These are phyloP conservation scores for Cladophialophora psammophila DNA, from an alignment of 2,329 filamentous ascomycete genomes.

Conservation along the genomic window DNA sequence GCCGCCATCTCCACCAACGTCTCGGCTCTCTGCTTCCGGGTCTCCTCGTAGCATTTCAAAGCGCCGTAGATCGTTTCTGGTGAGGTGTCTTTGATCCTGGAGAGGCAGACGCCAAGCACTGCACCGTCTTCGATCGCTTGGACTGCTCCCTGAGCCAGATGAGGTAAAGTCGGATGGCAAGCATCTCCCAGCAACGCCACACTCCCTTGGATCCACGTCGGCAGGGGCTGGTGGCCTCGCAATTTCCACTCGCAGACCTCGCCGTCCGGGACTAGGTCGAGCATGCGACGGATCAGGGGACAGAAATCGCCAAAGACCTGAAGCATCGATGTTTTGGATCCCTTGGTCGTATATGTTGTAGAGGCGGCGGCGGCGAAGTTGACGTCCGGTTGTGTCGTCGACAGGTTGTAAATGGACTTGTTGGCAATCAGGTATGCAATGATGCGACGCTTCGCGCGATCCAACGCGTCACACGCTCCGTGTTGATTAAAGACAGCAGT, in stretches of 20 bases:
- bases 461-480: too few species aligned
- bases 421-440: too few species aligned
- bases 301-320: conserved; percentile 52
- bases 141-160: conserved; percentile 55
- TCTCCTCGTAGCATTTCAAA: conserved; percentile 4
- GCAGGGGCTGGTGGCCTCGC: conserved; percentile 36
- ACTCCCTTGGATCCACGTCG: conserved; percentile 59
- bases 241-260: conserved; percentile 9
- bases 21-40: conserved; percentile 8
- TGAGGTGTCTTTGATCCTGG: neutral
- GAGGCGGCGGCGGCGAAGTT: too few species aligned
- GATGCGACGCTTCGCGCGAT: too few species aligned
- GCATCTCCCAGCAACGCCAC: conserved; percentile 50
- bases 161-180: conserved; percentile 62
- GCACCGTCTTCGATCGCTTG: conserved; percentile 54
- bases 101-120: conserved; percentile 41
- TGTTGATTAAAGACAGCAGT: too few species aligned
- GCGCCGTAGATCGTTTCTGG: neutral
- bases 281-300: neutral
- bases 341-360: neutral
- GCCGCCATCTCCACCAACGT: too few species aligned
- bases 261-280: neutral
- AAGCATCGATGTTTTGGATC: conserved; percentile 18
- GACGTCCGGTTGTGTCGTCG: too few species aligned
- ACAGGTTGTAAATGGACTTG: too few species aligned